A percentile compares a stretch with the other conserved stretches of the same genome.
phyloP scores from a whole-genome alignment of 2,329 filamentous ascomycete species.

The Talaromyces islandicus region DNA sequence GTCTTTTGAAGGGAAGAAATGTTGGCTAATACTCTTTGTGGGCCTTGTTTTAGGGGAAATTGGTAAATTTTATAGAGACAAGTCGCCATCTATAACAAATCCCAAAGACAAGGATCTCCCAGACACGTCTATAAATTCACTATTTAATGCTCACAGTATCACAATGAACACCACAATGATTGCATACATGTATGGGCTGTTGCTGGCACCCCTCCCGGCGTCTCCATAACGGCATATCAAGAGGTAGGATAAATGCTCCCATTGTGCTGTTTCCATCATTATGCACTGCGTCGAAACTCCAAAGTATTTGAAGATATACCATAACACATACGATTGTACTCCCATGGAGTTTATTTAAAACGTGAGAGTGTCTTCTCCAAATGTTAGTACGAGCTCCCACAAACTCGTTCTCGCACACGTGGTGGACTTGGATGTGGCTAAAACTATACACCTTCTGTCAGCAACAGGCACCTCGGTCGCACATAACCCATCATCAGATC shows the following conservation, averaged over 20 bases:
- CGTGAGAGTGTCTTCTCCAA: slow-evolving; percentile 21
- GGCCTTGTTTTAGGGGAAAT: background rate
- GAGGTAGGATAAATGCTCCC: slow-evolving; percentile 32
- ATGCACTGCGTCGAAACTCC: slow-evolving; percentile 44
- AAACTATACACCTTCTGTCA: slow-evolving; percentile 33
- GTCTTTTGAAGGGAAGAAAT: background rate
- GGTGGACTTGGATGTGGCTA: slow-evolving; percentile 39
- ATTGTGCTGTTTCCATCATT: slow-evolving; percentile 36
- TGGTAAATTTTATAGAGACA: slow-evolving; percentile 20
- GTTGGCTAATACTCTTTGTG: background rate
- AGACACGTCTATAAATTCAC: slow-evolving; percentile 22
- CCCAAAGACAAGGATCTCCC: slow-evolving; percentile 20
- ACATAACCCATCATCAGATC: slow-evolving; percentile 45
- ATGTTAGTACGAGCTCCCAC: slow-evolving; percentile 19
- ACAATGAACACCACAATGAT: slow-evolving; percentile 33
- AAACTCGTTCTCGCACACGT: slow-evolving; percentile 42
- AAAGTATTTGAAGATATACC: slow-evolving; percentile 18
- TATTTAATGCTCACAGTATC: slow-evolving; percentile 16
- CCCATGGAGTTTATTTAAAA: slow-evolving; percentile 28
- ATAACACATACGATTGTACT: slow-evolving; percentile 26
- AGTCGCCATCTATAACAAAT: slow-evolving; percentile 22
- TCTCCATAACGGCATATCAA: slow-evolving; percentile 27
- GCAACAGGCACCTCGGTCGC: slow-evolving; percentile 37
- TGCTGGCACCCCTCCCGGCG: slow-evolving; percentile 40
- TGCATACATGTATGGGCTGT: slow-evolving; percentile 46